These are phyloP conservation scores for Hygrocybe coccinea DNA, from an alignment of 768 basidiomycete species.

Conservation along the genomic window DNA sequence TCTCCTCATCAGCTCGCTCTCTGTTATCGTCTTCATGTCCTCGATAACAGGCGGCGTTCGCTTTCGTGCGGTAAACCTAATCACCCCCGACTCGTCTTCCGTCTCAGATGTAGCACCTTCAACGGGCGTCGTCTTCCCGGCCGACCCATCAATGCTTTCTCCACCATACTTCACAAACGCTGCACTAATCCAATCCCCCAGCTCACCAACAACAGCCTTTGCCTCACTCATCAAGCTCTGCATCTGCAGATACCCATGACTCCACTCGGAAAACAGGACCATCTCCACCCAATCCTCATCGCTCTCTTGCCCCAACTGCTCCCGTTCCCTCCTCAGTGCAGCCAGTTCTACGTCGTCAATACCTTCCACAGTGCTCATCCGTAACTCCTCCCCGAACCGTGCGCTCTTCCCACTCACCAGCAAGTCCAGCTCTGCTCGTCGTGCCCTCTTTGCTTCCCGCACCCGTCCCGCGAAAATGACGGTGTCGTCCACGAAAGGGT, in stretches of 20 bases:
- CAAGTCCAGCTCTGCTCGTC: constrained; percentile 68
- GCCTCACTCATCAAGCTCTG: constrained; percentile 79
- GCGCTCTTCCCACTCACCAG: constrained; percentile 57
- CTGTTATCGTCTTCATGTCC: constrained; percentile 74
- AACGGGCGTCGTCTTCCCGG: background rate
- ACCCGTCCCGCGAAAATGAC: constrained; percentile 94
- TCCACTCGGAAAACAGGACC: constrained; percentile 93
- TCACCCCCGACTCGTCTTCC: constrained; percentile 64
- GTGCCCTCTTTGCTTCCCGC: constrained; percentile 87
- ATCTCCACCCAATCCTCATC: constrained; percentile 96
- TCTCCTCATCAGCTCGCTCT: constrained; percentile 46
- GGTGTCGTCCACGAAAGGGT: constrained; percentile 94
- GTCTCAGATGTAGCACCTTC: constrained; percentile 41
- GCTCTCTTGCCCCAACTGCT: constrained; percentile 57
- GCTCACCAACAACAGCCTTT: constrained; percentile 65
- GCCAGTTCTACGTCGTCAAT: constrained; percentile 24
- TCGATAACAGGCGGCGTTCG: constrained; percentile 40
- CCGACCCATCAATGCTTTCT: constrained; percentile 2
- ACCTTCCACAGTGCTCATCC: constrained; percentile 50
- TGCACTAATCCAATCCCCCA: constrained; percentile 88
- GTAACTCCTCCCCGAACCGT: constrained; percentile 55
- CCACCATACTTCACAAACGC: constrained; percentile 50
- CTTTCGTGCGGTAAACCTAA: constrained; percentile 67
- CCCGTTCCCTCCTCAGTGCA: constrained; percentile 53
- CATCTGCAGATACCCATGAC: constrained; percentile 97